A percentile compares a stretch with the other conserved stretches of the same genome.
phyloP scores from a whole-genome alignment of 2,329 filamentous ascomycete species.

The Neonectria punicea region DNA sequence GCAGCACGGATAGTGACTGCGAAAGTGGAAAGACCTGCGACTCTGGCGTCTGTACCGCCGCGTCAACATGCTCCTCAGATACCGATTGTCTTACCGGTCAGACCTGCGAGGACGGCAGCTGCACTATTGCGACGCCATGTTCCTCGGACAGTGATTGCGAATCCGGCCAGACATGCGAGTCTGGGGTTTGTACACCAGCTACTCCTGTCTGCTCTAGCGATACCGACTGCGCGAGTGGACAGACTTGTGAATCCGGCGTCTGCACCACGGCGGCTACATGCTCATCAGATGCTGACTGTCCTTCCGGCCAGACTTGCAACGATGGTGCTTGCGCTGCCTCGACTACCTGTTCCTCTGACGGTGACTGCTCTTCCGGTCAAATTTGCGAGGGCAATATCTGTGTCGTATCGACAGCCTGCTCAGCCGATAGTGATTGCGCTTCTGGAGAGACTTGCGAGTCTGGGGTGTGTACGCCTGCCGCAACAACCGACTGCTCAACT shows the following conservation, averaged over 20 bases:
- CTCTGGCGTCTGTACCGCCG: neutral
- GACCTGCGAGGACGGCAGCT: neutral
- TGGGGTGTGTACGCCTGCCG: neutral
- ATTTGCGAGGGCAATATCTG: constrained; percentile 3
- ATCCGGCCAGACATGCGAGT: neutral
- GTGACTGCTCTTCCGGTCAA: constrained; percentile 3
- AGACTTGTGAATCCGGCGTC: constrained; percentile 3
- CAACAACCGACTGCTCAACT: neutral
- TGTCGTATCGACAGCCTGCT: neutral
- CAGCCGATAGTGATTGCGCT: neutral
- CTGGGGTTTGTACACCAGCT: neutral
- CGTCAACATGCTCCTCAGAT: neutral
- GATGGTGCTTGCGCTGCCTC: neutral
- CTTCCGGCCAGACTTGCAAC: neutral
- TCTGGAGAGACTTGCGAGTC: neutral
- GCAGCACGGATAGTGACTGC: constrained; percentile 2
- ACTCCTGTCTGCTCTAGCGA: neutral
- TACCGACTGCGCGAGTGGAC: constrained; percentile 4
- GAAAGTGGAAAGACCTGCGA: constrained; percentile 6
- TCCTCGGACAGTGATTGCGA: neutral
- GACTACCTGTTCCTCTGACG: neutral
- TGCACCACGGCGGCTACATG: neutral
- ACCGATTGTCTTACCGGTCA: neutral
- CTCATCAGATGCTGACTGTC: neutral
- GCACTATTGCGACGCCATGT: neutral